These are phyloP conservation scores for Umbilicaria muhlenbergii DNA, from an alignment of 495 filamentous ascomycete species.

Conservation along the genomic window DNA sequence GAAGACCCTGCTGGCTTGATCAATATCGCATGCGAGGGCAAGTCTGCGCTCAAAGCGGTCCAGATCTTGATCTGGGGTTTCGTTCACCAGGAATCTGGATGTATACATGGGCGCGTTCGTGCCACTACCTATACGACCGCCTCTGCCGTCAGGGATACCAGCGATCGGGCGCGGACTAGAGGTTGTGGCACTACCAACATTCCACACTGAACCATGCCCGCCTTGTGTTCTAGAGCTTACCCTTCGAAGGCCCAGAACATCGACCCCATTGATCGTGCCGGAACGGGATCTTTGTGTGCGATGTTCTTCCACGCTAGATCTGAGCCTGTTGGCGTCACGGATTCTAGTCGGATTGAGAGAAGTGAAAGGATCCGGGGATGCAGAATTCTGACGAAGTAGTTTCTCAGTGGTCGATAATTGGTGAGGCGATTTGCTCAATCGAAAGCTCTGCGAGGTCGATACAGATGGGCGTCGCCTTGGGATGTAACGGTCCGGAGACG, in stretches of 20 bases:
- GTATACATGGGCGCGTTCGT: slow-evolving; percentile 62
- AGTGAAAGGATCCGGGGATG: slow-evolving; percentile 52
- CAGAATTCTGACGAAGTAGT: slow-evolving; percentile 38
- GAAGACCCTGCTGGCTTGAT: slow-evolving; percentile 47
- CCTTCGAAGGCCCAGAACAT: slow-evolving; percentile 2
- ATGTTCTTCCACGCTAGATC: neutral
- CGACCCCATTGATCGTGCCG: slow-evolving; percentile 5
- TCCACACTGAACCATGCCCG: slow-evolving; percentile 65
- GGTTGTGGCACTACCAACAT: slow-evolving; percentile 52
- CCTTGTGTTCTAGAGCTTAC: slow-evolving; percentile 20
- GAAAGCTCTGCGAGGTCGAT: slow-evolving; percentile 38
- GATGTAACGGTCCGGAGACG: slow-evolving; percentile 54
- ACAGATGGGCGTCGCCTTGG: slow-evolving; percentile 32
- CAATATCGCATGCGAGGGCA: slow-evolving; percentile 71
- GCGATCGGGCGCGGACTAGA: slow-evolving; percentile 25
- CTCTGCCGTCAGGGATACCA: slow-evolving; percentile 43
- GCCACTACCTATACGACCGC: slow-evolving; percentile 46
- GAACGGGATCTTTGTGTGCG: neutral
- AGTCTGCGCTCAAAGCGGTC: slow-evolving; percentile 61
- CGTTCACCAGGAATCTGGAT: slow-evolving; percentile 45
- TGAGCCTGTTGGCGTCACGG: neutral
- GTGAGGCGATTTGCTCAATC: slow-evolving; percentile 43
- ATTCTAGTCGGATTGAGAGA: slow-evolving; percentile 12
- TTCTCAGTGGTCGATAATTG: slow-evolving; percentile 46
- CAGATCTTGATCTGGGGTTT: slow-evolving; percentile 38